A percentile compares a stretch with the other conserved stretches of the same genome.
These are phyloP conservation scores for Rhododendron mucronatum DNA, from an alignment of 148 eudicot species.

Conservation along the genomic window DNA sequence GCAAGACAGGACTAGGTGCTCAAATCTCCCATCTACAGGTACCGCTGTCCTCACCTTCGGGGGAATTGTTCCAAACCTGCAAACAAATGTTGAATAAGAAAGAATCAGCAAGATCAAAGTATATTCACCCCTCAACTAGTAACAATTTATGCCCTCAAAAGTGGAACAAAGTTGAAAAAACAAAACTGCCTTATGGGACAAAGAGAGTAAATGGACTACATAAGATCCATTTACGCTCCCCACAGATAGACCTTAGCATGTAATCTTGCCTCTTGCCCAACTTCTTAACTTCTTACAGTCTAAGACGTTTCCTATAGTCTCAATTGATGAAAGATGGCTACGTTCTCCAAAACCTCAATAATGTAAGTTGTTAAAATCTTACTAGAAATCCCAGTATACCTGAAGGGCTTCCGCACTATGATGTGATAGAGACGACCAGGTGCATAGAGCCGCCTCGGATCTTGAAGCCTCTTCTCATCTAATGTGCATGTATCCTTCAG, in stretches of 20 bases:
- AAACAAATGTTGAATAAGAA: background rate
- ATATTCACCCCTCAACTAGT: background rate
- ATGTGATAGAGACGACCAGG: constrained; percentile 98
- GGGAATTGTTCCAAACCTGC: constrained; percentile 50
- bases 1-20: constrained; percentile 78
- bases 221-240: background rate
- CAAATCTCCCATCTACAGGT: constrained; percentile 91
- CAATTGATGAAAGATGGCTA: background rate
- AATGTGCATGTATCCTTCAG: constrained; percentile 85
- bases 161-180: background rate
- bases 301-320: background rate
- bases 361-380: background rate
- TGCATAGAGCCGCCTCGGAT: constrained; percentile 89
- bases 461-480: constrained; percentile 75
- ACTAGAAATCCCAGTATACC: constrained; percentile 34
- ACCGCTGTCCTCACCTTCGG: constrained; percentile 88
- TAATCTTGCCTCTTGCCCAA: background rate
- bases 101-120: background rate
- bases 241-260: background rate
- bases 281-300: background rate
- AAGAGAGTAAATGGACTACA: background rate
- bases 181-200: background rate
- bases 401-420: constrained; percentile 80
- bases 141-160: background rate
- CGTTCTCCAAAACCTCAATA: background rate